phyloP scores from a whole-genome alignment of 495 filamentous ascomycete species.

The Evernia prunastri region DNA sequence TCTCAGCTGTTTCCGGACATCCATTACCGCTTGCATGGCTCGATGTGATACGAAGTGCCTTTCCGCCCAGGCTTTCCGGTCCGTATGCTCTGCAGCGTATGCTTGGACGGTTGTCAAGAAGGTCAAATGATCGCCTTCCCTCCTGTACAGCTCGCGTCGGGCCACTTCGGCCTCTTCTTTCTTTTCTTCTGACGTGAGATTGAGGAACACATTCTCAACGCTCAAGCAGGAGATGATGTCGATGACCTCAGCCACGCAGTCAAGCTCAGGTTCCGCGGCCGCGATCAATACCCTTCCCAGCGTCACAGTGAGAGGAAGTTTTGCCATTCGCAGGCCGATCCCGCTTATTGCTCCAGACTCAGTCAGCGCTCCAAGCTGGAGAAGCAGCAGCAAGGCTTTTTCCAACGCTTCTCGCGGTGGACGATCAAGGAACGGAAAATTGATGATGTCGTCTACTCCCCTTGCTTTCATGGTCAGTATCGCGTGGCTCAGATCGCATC shows the following conservation, averaged over 20 bases:
- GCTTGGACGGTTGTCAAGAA: conserved; percentile 74
- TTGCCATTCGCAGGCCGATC: conserved; percentile 68
- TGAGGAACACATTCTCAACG: conserved; percentile 82
- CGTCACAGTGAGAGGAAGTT: conserved; percentile 73
- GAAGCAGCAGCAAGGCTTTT: conserved; percentile 76
- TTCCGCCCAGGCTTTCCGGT: conserved; percentile 73
- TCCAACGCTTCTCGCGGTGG: conserved; percentile 71
- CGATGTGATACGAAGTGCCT: conserved; percentile 69
- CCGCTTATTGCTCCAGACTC: conserved; percentile 67
- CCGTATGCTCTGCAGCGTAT: conserved; percentile 66
- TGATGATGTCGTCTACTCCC: conserved; percentile 72
- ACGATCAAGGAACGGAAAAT: conserved; percentile 79
- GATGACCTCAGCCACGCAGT: conserved; percentile 76
- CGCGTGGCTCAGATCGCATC: conserved; percentile 78
- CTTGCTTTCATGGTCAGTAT: conserved; percentile 93
- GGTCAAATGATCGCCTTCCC: conserved; percentile 88
- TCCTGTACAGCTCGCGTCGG: conserved; percentile 64
- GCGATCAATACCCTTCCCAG: conserved; percentile 79
- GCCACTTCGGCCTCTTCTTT: conserved; percentile 67
- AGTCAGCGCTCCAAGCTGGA: conserved; percentile 67
- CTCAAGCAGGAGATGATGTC: conserved; percentile 88
- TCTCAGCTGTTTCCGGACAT: conserved; percentile 83
- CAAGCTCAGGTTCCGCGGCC: conserved; percentile 58
- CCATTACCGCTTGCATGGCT: conserved; percentile 75
- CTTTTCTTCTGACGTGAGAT: conserved; percentile 71